These are phyloP conservation scores for Pachysandra terminalis DNA, from an alignment of 164 flowering plant species.

Conservation along the genomic window DNA sequence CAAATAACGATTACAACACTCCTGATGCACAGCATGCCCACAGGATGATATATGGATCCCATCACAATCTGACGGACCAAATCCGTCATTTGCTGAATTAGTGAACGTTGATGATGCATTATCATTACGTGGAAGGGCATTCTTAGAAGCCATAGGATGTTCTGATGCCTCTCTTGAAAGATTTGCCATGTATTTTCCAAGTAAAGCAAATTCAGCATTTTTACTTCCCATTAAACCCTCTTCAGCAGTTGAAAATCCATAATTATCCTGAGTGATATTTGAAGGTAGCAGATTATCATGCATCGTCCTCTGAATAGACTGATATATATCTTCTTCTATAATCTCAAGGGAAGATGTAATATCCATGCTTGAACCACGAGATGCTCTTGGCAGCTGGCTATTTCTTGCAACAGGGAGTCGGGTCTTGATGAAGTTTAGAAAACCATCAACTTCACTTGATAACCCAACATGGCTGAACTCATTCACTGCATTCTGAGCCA, in stretches of 20 bases:
- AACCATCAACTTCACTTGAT: slow-evolving; percentile 43
- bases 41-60: slow-evolving; percentile 91
- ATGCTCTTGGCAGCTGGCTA: slow-evolving; percentile 30
- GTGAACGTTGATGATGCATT: slow-evolving; percentile 21
- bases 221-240: slow-evolving; percentile 13
- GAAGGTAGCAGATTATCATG: slow-evolving; percentile 13
- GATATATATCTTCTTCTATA: slow-evolving; percentile 56
- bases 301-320: slow-evolving; percentile 35
- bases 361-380: slow-evolving; percentile 24
- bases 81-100: slow-evolving; percentile 47
- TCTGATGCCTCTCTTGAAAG: slow-evolving; percentile 39
- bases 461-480: slow-evolving; percentile 36
- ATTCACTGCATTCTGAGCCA: slow-evolving; percentile 41
- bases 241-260: slow-evolving; percentile 14
- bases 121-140: slow-evolving; percentile 14
- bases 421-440: slow-evolving; percentile 45
- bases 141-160: slow-evolving; percentile 34
- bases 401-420: slow-evolving; percentile 38
- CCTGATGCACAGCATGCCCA: slow-evolving; percentile 98
- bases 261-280: slow-evolving; percentile 17
- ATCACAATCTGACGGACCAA: slow-evolving; percentile 75
- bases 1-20: slow-evolving; percentile 82
- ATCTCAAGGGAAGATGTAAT: slow-evolving; percentile 33
- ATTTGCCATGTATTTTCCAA: slow-evolving; percentile 53
- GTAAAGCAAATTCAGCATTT: slow-evolving; percentile 36